Conservation (phyloP, 495 filamentous ascomycete genomes). For the Annulohypoxylon maeteangense region DNA sequence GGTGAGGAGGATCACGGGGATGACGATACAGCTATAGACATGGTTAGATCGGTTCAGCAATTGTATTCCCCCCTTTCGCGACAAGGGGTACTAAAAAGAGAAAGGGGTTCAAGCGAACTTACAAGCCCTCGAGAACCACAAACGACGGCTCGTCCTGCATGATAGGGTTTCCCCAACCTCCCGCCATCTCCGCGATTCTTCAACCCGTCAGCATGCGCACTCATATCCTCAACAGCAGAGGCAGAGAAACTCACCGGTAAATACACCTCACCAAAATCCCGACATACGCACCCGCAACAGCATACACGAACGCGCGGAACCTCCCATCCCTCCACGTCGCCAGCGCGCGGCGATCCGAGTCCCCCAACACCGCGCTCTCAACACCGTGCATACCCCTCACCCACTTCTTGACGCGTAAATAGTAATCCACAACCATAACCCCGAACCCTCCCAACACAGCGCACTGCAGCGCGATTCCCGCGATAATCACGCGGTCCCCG, state of each 20-base stretch:
- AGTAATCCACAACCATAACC: conserved; percentile 61
- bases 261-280: conserved; percentile 73
- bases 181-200: conserved; percentile 72
- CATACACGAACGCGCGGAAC: conserved; percentile 64
- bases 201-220: background rate
- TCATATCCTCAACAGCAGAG: background rate
- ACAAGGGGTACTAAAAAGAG: background rate
- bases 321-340: conserved; percentile 49
- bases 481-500: conserved; percentile 75
- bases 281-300: conserved; percentile 65
- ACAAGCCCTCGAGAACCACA: conserved; percentile 67
- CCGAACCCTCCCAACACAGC: conserved; percentile 70
- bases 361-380: background rate
- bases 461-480: conserved; percentile 77
- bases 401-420: conserved; percentile 53
- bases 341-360: conserved; percentile 45
- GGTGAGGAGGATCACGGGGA: conserved; percentile 50
- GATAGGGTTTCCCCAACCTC: conserved; percentile 72
- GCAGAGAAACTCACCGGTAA: conserved; percentile 62
- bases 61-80: background rate
- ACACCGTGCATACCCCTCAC: conserved; percentile 42
- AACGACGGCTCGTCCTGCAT: conserved; percentile 75
- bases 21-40: conserved; percentile 48
- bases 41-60: background rate
- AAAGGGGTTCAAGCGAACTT: conserved; percentile 32